A percentile compares a stretch with the other conserved stretches of the same genome.
phyloP scores from a whole-genome alignment of 106 monocot species.

The Agapanthus africanus region DNA sequence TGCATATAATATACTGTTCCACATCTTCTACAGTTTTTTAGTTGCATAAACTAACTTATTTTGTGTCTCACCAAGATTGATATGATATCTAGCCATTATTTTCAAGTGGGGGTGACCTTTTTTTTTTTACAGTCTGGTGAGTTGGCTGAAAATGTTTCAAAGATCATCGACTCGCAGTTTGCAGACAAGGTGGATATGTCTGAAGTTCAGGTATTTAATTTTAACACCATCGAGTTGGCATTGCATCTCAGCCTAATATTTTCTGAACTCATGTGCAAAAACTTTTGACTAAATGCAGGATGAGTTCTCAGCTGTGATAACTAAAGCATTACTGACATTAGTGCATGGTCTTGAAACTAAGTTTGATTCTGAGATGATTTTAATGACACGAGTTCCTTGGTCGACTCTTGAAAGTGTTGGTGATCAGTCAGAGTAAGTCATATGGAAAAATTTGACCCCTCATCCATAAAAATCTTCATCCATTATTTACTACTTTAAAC shows the following conservation, averaged over 20 bases:
- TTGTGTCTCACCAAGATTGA: neutral
- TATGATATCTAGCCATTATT: neutral
- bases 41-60: neutral
- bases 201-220: constrained; percentile 78
- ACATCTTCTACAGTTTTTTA: neutral
- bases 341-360: constrained; percentile 97
- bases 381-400: constrained; percentile 98
- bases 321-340: constrained; percentile 82
- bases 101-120: neutral
- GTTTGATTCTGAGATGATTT: constrained; percentile 97
- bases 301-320: constrained; percentile 95
- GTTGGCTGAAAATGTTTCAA: constrained; percentile 94
- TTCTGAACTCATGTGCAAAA: neutral
- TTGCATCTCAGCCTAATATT: neutral
- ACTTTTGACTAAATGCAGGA: constrained; percentile 41
- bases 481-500: no score
- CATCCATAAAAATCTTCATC: no score
- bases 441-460: no score
- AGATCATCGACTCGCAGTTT: constrained; percentile 86
- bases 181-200: constrained; percentile 88
- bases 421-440: constrained; percentile 99
- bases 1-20: neutral
- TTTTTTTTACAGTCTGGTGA: constrained; percentile 72
- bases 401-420: constrained; percentile 95
- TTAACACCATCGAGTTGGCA: neutral